These are phyloP conservation scores for Ligustrum vulgare DNA, from an alignment of 257 asterid species.

Conservation along the genomic window DNA sequence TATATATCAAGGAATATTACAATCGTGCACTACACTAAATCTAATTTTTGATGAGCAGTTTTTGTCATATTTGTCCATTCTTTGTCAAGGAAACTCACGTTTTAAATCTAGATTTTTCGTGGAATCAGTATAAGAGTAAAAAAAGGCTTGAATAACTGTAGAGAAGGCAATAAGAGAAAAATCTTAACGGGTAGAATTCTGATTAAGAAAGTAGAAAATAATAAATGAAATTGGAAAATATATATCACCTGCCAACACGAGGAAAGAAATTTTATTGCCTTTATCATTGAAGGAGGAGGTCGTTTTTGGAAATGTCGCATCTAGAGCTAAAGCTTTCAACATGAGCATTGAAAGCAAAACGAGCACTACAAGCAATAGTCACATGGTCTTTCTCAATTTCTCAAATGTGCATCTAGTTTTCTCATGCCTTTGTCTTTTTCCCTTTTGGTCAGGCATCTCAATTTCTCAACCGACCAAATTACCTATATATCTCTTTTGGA, in stretches of 20 bases:
- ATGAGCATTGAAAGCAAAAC: background rate
- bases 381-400: background rate
- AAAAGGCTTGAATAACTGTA: background rate
- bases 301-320: background rate
- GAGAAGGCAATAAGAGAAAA: background rate
- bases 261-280: background rate
- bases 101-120: background rate
- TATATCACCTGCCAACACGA: background rate
- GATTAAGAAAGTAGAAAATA: background rate
- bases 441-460: background rate
- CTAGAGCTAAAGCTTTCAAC: background rate
- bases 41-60: background rate
- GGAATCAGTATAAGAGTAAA: background rate
- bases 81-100: background rate
- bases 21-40: background rate
- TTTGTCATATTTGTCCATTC: background rate
- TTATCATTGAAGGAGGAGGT: background rate
- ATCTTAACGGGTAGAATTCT: background rate
- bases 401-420: background rate
- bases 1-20: background rate
- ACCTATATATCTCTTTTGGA: background rate
- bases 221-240: background rate
- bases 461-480: background rate
- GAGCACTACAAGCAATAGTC: background rate
- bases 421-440: background rate